Percentiles rank a stretch among this genome's conserved stretches.
phyloP scores from a whole-genome alignment of 176 grass and related monocot species.

The Luzula sylvatica region DNA sequence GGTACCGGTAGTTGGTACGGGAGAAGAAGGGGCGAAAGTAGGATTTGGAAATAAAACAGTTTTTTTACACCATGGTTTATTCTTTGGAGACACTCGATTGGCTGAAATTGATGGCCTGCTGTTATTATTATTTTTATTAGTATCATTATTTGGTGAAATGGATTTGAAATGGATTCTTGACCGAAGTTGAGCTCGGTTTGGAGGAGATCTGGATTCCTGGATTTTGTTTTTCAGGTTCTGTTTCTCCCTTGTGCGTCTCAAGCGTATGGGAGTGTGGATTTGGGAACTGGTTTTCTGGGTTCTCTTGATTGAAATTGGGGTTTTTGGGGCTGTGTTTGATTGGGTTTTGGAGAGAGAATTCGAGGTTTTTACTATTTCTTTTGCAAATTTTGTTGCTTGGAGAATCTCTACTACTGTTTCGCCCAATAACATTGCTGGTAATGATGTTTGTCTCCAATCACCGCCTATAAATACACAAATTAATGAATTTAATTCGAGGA shows the following conservation, averaged over 20 bases:
- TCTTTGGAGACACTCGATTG: slow-evolving; percentile 56
- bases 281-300: slow-evolving; percentile 19
- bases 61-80: slow-evolving; percentile 73
- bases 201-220: slow-evolving; percentile 38
- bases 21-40: slow-evolving; percentile 25
- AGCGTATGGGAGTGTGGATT: slow-evolving; percentile 25
- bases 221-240: slow-evolving; percentile 30
- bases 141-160: slow-evolving; percentile 29
- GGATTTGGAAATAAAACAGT: slow-evolving; percentile 83
- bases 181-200: slow-evolving; percentile 28
- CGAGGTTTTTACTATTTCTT: slow-evolving; percentile 31
- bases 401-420: slow-evolving; percentile 78
- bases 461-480: slow-evolving; percentile 19
- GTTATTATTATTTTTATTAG: too few species aligned
- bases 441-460: slow-evolving; percentile 58
- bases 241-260: slow-evolving; percentile 66
- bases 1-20: slow-evolving; percentile 23
- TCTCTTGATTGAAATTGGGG: slow-evolving; percentile 29
- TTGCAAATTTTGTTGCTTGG: slow-evolving; percentile 56
- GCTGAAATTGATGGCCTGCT: slow-evolving; percentile 32
- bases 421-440: slow-evolving; percentile 77
- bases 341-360: not conserved
- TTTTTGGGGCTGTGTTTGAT: slow-evolving; percentile 27
- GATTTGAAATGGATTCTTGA: slow-evolving; percentile 78
- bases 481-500: not conserved